These are phyloP conservation scores for Trypanosoma brucei DNA, from an alignment of 208 protist genomes.

Conservation along the genomic window DNA sequence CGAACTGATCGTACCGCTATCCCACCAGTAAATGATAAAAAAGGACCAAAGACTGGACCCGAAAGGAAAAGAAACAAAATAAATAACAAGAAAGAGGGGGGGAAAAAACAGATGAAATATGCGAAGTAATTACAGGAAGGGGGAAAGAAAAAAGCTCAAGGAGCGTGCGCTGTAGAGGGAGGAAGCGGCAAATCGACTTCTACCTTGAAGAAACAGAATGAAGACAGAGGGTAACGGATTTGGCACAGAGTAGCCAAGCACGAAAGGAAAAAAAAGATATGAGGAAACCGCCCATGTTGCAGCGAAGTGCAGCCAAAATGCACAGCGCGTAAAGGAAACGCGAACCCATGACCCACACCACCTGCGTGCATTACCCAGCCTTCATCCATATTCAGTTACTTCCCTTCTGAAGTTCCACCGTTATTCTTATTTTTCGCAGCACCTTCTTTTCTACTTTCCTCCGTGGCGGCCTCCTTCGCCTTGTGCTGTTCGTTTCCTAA, in stretches of 20 bases:
- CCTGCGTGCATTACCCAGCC: background rate
- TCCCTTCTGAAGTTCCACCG: conserved; percentile 4
- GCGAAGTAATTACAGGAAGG: conserved; percentile 6
- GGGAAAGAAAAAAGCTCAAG: background rate
- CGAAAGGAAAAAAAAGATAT: too few species aligned
- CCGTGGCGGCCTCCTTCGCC: conserved; percentile 26
- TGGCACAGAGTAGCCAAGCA: too few species aligned
- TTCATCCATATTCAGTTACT: conserved; percentile 8
- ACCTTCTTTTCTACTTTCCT: conserved; percentile 56
- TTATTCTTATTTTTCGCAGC: conserved; percentile 42
- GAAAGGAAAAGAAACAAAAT: background rate
- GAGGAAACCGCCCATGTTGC: too few species aligned
- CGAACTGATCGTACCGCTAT: too few species aligned
- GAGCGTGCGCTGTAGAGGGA: too few species aligned
- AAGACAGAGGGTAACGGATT: too few species aligned
- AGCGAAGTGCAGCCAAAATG: too few species aligned
- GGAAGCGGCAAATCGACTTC: background rate
- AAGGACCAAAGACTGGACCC: too few species aligned
- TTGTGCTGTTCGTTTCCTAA: conserved; percentile 33
- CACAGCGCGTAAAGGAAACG: too few species aligned
- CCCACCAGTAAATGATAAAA: too few species aligned
- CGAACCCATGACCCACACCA: too few species aligned
- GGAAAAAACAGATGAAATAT: conserved; percentile 14
- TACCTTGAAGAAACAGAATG: too few species aligned
- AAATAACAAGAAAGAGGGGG: conserved; percentile 5